phyloP scores from a whole-genome alignment of 1,284 basidiomycete genomes.

The Macrocystidia cucumis region DNA sequence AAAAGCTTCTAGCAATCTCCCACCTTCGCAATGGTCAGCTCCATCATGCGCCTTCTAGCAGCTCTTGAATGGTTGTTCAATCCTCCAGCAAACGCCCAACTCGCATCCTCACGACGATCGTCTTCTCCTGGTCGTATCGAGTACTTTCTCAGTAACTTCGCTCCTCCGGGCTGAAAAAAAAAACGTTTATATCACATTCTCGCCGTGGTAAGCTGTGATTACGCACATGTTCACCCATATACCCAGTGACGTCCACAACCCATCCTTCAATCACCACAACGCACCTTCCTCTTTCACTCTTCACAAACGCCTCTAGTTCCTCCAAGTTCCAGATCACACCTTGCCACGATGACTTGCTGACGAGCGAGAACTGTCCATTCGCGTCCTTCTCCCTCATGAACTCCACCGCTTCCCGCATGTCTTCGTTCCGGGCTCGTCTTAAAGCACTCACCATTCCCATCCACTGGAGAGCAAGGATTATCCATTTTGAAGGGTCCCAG shows the following conservation, averaged over 20 bases:
- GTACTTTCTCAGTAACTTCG: slow-evolving; percentile 38
- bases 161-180: slow-evolving; percentile 43
- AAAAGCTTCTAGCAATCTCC: too few relatives aligned
- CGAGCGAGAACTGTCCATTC: slow-evolving; percentile 11
- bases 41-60: slow-evolving; percentile 47
- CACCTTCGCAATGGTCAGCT: slow-evolving; percentile 34
- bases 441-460: slow-evolving; percentile 46
- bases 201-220: background rate
- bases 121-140: slow-evolving; percentile 20
- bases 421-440: slow-evolving; percentile 47
- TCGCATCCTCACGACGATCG: slow-evolving; percentile 37
- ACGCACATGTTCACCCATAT: slow-evolving; percentile 60
- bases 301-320: slow-evolving; percentile 27
- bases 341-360: slow-evolving; percentile 22
- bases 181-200: slow-evolving; percentile 2
- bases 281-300: slow-evolving; percentile 29
- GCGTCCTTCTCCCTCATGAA: slow-evolving; percentile 42
- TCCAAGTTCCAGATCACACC: slow-evolving; percentile 33
- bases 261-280: slow-evolving; percentile 55
- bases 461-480: slow-evolving; percentile 50
- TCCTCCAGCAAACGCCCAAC: slow-evolving; percentile 64
- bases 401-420: slow-evolving; percentile 46
- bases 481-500: slow-evolving; percentile 83
- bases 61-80: slow-evolving; percentile 66
- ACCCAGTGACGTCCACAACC: slow-evolving; percentile 56